These are phyloP conservation scores for Botrytis squamosa DNA, from an alignment of 2,329 filamentous ascomycete species.

Conservation along the genomic window DNA sequence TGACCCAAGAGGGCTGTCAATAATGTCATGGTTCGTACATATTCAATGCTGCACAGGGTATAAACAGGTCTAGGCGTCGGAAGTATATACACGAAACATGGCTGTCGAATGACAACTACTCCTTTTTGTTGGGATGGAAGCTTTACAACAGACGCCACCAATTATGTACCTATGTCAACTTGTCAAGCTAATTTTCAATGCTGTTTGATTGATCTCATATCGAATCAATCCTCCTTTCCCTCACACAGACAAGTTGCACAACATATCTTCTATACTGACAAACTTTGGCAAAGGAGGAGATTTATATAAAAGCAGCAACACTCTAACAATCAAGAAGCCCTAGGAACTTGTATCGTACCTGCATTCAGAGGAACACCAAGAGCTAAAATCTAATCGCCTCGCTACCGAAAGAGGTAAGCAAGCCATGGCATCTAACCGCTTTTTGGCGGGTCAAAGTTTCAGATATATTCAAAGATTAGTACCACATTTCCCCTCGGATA, in stretches of 20 bases:
- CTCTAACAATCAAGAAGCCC: not conserved
- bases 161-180: not conserved
- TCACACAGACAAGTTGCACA: not conserved
- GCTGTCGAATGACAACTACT: not conserved
- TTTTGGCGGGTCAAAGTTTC: not conserved
- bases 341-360: not conserved
- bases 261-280: not conserved
- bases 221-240: not conserved
- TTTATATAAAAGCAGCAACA: not conserved
- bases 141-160: not conserved
- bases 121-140: not conserved
- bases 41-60: not conserved
- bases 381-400: not conserved
- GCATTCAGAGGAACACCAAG: not conserved
- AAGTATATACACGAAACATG: conserved; percentile 5
- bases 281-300: not conserved
- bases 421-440: not conserved
- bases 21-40: not conserved
- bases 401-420: not conserved
- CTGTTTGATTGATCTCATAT: not conserved
- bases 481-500: conserved; percentile 3
- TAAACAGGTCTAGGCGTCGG: not conserved
- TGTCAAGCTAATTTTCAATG: not conserved
- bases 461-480: not conserved
- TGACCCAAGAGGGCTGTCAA: not conserved